Conservation (phyloP, 1,284 basidiomycete genomes). For the Fistulina hepatica region DNA sequence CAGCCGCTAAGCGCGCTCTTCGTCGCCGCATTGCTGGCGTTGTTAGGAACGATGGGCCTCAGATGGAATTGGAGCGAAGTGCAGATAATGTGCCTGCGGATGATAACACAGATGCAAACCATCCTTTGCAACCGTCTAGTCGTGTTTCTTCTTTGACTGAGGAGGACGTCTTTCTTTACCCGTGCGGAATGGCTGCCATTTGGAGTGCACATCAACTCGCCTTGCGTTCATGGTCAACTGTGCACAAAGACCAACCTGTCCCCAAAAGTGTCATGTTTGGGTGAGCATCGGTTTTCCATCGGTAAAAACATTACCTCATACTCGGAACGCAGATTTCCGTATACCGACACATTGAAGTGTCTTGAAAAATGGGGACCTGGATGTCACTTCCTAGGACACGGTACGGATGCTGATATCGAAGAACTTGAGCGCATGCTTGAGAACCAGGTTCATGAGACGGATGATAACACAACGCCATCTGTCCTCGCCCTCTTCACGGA, state of each 20-base stretch:
- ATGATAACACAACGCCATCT: slow-evolving; percentile 5
- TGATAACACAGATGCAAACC: slow-evolving; percentile 35
- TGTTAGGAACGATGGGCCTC: slow-evolving; percentile 34
- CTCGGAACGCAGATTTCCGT: slow-evolving; percentile 88
- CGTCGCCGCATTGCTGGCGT: slow-evolving; percentile 14
- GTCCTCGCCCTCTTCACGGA: slow-evolving; percentile 12
- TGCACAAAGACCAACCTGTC: too few relatives aligned
- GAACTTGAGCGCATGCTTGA: slow-evolving; percentile 9
- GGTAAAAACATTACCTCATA: slow-evolving; percentile 3
- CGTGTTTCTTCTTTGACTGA: slow-evolving; percentile 11
- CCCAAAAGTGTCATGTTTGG: slow-evolving; percentile 92
- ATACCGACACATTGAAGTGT: slow-evolving; percentile 95
- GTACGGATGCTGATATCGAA: slow-evolving; percentile 25
- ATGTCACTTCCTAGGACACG: slow-evolving; percentile 82
- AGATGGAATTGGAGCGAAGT: too few relatives aligned
- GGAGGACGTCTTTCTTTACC: slow-evolving; percentile 13
- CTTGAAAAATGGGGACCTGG: slow-evolving; percentile 97
- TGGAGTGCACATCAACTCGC: slow-evolving; percentile 22
- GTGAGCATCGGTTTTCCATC: slow-evolving; percentile 33
- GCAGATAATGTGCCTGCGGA: slow-evolving; percentile 33
- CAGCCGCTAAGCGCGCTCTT: slow-evolving; percentile 13
- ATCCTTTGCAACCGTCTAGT: slow-evolving; percentile 33
- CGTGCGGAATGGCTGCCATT: slow-evolving; percentile 14
- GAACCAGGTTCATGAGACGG: slow-evolving; percentile 4
- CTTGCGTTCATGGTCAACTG: slow-evolving; percentile 37